Base-by-base conservation (phyloP, 495 filamentous ascomycete species). In the Terfezia claveryi region DNA sequence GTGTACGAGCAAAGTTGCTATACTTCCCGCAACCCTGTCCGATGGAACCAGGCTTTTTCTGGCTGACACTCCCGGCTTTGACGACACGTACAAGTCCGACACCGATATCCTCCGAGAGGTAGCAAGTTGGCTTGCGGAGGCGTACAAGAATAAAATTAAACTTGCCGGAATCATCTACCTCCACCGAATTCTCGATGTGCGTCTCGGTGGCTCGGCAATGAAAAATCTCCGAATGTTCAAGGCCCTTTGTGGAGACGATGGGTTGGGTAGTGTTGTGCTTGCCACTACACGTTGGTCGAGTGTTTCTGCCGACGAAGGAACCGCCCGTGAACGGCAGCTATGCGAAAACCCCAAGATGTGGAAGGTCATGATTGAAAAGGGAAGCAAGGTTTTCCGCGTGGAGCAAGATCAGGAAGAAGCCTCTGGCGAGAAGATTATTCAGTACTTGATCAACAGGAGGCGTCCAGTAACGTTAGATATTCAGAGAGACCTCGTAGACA, bases 21-120 rank as follows among this genome's bases (percentile, higher is more conserved):
- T 32, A 32, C 27, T 32, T 32, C 27, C 27, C 7, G 27, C 27
- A 32, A 32, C 27, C 7, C 27, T 32, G 4, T 32, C 27, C 14
- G 58, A 60, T 11, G 63, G 60, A 16, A 51, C 60, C 8, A 51
- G 36, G 1, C 55, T 71, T 17, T 62, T 59, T 36, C 61, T 76
- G 4, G 62, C 75, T 46, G 73, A 75, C 56, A 75, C 72, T 0
- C 73, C 73, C 7, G 73, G 73, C 17, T 76, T 75, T 50, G 66
- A 75, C 57, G 73, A 76, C 59, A 72, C 71, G 4, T 60, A 58
- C n/a, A 60, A 67, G 0, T 65, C 60, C 8, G 73, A 73, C 37
- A 59, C 65, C 5, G 68, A 72, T 8, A 61, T 73, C 9, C 66
- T 75, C 4, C 56, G 56, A 6, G 60, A 68, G 9, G 69, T 73